Base-by-base conservation (phyloP, 257 asterid species). In the Gentiana macrophylla region DNA sequence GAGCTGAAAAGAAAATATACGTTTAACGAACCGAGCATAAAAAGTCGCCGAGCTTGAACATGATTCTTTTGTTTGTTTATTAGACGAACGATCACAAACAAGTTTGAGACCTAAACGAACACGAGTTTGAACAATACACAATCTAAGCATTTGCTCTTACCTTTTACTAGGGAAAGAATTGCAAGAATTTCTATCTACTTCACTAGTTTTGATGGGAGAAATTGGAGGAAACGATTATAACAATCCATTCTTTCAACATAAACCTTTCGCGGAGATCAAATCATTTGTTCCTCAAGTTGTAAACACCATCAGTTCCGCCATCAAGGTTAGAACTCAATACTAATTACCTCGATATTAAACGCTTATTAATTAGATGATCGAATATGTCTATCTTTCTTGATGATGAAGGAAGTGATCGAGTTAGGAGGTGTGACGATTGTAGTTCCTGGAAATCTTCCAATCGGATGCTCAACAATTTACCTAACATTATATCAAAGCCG, bases 181-280 rank as follows among this genome's bases (percentile, higher is more conserved):
- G 45, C 45, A 63, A 38, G 55, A 52, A 46, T 70, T 37, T 35
- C 72, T 84, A 1, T 10, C 59, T 4, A 76, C 48, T 5, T 68
- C 86, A 6, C 50, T 80, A 48, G 50, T 79, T 64, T 11, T 84
- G 4, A 8, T 81, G 72, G 88, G 88, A 24, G 78, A 74, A 68
- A 74, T 84, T 7, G 94, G 94, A 58, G 93, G 84, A 63, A 80
- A 80, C 56, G 93, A 83, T 57, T 73, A 75, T 72, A 74, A 67
- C 63, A 41, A 55, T 48, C 65, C 82, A 1, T 9, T 58, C 68
- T 46, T 34, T 46, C 53, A 50, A 8, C 62, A 63, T 15, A 15
- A 24, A 32, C 33, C 4, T 11, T 35, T 36, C 1, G 63, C 70
- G 52, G 75, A 38, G 37, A 55, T 69, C 53, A 57, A 49, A 52